Evolutionary conservation across 1,284 basidiomycete genomes (phyloP), one percentile per base, ranked within the genome.

Genomic region (Austroboletus olivaceoglutinosus): DNA sequence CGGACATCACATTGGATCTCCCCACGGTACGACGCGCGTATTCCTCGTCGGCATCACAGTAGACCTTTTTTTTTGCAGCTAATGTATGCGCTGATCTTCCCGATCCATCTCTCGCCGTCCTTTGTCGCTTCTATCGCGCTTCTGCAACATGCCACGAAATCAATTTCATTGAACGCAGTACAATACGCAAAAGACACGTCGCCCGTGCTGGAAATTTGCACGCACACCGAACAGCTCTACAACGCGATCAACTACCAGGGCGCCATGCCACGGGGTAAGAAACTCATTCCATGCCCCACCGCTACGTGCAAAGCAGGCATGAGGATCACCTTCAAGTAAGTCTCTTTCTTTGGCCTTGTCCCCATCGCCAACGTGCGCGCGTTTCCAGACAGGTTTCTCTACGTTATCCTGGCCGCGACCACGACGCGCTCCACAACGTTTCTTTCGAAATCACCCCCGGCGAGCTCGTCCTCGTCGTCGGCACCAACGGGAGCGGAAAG

Each of bases 401-500:
- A 46, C 59, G 58, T 13, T 77, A 77, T 50, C 69, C 69, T 10
- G 53, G 47, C 27, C 53, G 55, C 19, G 49, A 56, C 3, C 56
- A 49, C 15, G 57, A 64, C 9, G 73, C 65, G 15, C 53, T 78
- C 25, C 39, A 56, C 1, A 50, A 70, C 11, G 64, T 76, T 15
- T 73, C 72, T 2, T 68, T 80, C 45, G 66, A 62, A 1, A 70
- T 81, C 43, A 53, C 67, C 3, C 65, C 76, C 0, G 78, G 78
- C 10, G 69, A 76, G 43, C 60, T 80, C 4, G 70, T 77, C 25
- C 70, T 78, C 27, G 63, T 81, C 1, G 75, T 76, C 1, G 80
- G 80, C 11, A 56, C 55, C 12, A 78, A 77, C 52, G 78, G 77
- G 8, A 75, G 73, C 53, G 79, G 78, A 23, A 82, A 81, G 57